Evolutionary conservation across 2,329 filamentous ascomycete genomes (phyloP), one percentile per base, ranked within the genome.

Genomic region (Aureobasidium sp.): DNA sequence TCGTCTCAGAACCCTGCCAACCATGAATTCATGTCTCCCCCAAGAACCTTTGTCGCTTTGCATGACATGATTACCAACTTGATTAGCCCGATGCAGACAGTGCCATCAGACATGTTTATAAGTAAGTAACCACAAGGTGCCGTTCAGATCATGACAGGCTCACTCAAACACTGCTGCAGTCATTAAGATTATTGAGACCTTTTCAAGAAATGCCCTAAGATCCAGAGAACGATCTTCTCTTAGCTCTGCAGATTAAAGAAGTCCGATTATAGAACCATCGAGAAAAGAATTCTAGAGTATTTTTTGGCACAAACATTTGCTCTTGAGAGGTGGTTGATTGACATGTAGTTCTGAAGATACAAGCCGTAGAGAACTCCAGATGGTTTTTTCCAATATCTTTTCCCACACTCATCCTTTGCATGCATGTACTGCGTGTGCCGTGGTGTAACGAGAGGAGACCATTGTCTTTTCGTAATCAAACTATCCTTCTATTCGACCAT

Each of bases 401-500:
- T 7, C 20, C 27, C 47, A 29, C 12, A 23, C 29, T 20, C 50
- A 13, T 37, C 32, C 32, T 20, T 37, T 37, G 20, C 20, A 20
- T 52, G 32, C 48, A 36, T 34, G 32, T 34, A 2, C 9, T 34
- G 32, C 32, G 5, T 26, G 20, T 26, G 20, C n/a, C 20, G 9
- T 39, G 3, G 12, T 52, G 32, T 17, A 52, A 52, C 34, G 50
- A 52, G 50, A 39, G 50, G 34, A 27, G 32, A 13, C 27, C 37
- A 32, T 32, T 48, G 26, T 3, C 26, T 12, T 20, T 29, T 32
- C 26, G 15, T 29, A 13, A 27, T 37, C 17, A 27, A 9, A 7
- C 12, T 12, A 5, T 17, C 7, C 15, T n/a, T 27, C 32, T 60
- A 66, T 41, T 66, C 63, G 41, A 66, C 58, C 65, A 66, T 66